Evolutionary conservation across 2,329 filamentous ascomycete genomes (phyloP).

Genomic region (Ascochyta koolunga): DNA sequence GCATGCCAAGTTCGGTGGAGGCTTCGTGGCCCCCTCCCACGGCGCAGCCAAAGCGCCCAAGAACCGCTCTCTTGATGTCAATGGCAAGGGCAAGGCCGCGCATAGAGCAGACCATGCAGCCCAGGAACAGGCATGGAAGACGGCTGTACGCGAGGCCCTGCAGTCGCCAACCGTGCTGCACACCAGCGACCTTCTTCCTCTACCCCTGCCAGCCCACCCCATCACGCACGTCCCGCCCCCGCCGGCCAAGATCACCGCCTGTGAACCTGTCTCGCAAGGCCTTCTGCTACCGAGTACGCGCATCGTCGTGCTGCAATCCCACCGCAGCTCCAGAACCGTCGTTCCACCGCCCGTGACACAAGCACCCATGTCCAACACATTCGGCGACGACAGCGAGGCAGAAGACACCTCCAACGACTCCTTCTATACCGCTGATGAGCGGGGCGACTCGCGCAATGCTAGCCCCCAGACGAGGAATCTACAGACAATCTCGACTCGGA

Average conservation of each 20-base stretch:
- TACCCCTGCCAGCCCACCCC: slow-evolving; percentile 78
- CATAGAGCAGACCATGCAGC: slow-evolving; percentile 25
- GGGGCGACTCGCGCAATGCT: slow-evolving; percentile 45
- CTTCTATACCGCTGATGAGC: slow-evolving; percentile 88
- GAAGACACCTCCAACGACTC: slow-evolving; percentile 89
- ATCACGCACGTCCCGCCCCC: slow-evolving; percentile 84
- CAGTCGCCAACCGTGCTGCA: slow-evolving; percentile 78
- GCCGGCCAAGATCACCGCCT: slow-evolving; percentile 87
- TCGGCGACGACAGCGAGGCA: slow-evolving; percentile 71
- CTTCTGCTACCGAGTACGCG: slow-evolving; percentile 77
- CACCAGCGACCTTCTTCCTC: slow-evolving; percentile 78
- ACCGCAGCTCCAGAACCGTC: slow-evolving; percentile 58
- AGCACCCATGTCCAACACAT: slow-evolving; percentile 63
- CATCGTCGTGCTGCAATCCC: slow-evolving; percentile 76
- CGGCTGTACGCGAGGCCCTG: slow-evolving; percentile 72
- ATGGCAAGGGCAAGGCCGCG: slow-evolving; percentile 41
- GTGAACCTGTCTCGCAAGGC: slow-evolving; percentile 92
- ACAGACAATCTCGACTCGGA: slow-evolving; percentile 61
- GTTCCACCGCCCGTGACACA: slow-evolving; percentile 50
- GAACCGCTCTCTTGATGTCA: slow-evolving; percentile 43
- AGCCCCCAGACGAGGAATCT: slow-evolving; percentile 49
- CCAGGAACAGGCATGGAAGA: slow-evolving; percentile 46
- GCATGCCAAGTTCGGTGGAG: slow-evolving; percentile 79
- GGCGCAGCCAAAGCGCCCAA: slow-evolving; percentile 39
- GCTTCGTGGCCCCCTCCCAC: slow-evolving; percentile 52